These are phyloP conservation scores for Lichtheimia corymbifera DNA, from an alignment of 371 early-diverging fungal genomes.

Conservation along the genomic window DNA sequence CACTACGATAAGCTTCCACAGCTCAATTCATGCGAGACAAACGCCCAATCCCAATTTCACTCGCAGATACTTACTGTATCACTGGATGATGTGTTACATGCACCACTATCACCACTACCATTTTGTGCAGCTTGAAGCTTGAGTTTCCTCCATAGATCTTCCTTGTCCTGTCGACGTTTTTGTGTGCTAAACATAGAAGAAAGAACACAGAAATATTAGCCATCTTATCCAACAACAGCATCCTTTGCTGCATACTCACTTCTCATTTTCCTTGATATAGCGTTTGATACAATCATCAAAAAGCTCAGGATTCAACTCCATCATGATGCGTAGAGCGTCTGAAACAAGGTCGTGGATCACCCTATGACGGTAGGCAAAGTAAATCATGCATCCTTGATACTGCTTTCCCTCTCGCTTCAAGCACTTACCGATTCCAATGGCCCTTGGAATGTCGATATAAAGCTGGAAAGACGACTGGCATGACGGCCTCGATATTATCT, in stretches of 20 bases:
- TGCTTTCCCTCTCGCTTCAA: no score
- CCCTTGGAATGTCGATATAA: constrained; percentile 89
- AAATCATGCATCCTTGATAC: not conserved
- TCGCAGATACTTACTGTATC: no score
- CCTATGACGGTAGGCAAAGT: constrained; percentile 29
- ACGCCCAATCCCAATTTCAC: no score
- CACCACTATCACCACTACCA: no score
- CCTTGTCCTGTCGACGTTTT: constrained; percentile 6
- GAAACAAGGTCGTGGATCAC: constrained; percentile 94
- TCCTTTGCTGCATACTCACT: constrained; percentile 1
- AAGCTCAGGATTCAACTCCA: constrained; percentile 86
- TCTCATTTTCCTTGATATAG: constrained; percentile 29
- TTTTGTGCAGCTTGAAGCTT: constrained; percentile 16
- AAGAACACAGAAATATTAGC: no score
- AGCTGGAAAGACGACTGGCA: constrained; percentile 93
- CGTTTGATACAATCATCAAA: constrained; percentile 89
- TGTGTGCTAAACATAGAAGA: not conserved
- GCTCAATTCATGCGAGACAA: no score
- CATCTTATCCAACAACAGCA: no score
- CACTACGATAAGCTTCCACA: no score
- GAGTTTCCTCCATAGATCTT: constrained; percentile 14
- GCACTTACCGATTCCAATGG: constrained; percentile 90
- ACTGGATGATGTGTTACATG: no score
- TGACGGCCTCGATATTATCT: constrained; percentile 83
- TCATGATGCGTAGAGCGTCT: constrained; percentile 90